These are phyloP conservation scores for Calycina marina DNA, from an alignment of 2,329 filamentous ascomycete species.

Conservation along the genomic window DNA sequence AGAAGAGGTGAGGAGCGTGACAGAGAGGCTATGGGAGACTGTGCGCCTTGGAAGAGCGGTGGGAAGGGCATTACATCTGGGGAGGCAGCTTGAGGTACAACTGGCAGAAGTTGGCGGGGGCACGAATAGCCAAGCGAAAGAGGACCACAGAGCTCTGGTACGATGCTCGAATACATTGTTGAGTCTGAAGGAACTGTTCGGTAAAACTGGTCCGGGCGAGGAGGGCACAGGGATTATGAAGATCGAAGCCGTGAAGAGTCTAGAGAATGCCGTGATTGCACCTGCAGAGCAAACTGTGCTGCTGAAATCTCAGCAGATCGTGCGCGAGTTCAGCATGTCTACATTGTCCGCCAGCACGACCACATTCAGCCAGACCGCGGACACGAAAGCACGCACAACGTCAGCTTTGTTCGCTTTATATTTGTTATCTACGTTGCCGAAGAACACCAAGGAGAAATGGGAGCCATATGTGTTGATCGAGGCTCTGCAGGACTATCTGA, in stretches of 20 bases:
- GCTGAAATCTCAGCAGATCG: slow-evolving; percentile 59
- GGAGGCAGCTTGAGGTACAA: slow-evolving; percentile 77
- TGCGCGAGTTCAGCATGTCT: slow-evolving; percentile 72
- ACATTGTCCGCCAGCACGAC: slow-evolving; percentile 32
- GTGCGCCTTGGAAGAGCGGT: slow-evolving; percentile 64
- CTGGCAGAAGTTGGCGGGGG: slow-evolving; percentile 46
- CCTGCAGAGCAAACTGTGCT: slow-evolving; percentile 64
- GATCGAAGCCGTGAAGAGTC: slow-evolving; percentile 54
- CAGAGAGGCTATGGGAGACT: slow-evolving; percentile 67
- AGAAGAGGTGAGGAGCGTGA: slow-evolving; percentile 64
- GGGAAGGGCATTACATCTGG: slow-evolving; percentile 64
- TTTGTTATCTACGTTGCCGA: slow-evolving; percentile 56
- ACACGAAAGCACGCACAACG: slow-evolving; percentile 56
- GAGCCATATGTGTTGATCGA: slow-evolving; percentile 58
- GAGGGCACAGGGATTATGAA: slow-evolving; percentile 65
- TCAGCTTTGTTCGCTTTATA: slow-evolving; percentile 68
- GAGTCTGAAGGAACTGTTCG: slow-evolving; percentile 58
- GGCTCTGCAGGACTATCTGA: slow-evolving; percentile 68
- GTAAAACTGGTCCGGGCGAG: slow-evolving; percentile 50
- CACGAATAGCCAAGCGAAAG: slow-evolving; percentile 24
- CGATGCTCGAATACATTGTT: slow-evolving; percentile 69
- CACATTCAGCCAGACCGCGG: slow-evolving; percentile 54
- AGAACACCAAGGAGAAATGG: slow-evolving; percentile 27
- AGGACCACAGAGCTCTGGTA: slow-evolving; percentile 69
- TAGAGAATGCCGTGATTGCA: slow-evolving; percentile 53